Base-by-base conservation (phyloP, 2,329 filamentous ascomycete species). In the Harringtonia aguacate region DNA sequence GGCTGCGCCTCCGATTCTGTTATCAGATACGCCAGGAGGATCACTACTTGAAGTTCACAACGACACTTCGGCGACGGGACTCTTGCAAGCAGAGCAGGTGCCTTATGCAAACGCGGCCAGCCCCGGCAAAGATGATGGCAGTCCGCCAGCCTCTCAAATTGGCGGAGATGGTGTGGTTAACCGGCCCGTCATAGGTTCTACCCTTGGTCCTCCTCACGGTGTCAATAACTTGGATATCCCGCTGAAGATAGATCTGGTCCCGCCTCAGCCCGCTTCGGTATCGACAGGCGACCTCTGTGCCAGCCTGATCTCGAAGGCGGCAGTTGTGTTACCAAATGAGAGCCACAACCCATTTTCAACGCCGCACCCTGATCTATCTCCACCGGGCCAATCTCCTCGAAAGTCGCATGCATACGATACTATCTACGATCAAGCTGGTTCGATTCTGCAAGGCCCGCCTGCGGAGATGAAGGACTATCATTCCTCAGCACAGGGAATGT, bases 331-430 rank as follows among this genome's bases (percentile, higher is more conserved):
- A 27, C 10, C 55, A 20, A 62, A 59, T 40, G 57, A 55, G 8
- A 55, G 57, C 17, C 52, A 52, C 46, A 61, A 69, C 39, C 61
- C 65, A 4, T 69, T 68, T 49, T 64, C 64, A n/a, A 65, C 63
- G 6, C 60, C 62, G 20, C 65, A 67, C 46, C 65, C 66, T 12
- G 63, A 52, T 42, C 53, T 69, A 21, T 62, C 61, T 3, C 65
- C 65, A 18, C 65, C 66, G 4, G 55, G 62, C 39, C 61, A 61
- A 50, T 66, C 64, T 18, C 63, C 61, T 5, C 62, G 59, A 46
- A 65, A 64, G 49, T 61, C 60, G 13, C 58, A 61, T 37, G 61
- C 61, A 21, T 66, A 66, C 47, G 61, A 59, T 35, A 61, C 60
- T 33, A 58, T 64, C 33, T 60, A 59, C 46, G 58, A 61, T 28